A percentile compares a stretch with the other conserved stretches of the same genome.
These are phyloP conservation scores for Mortierella sp. DNA, from an alignment of 371 early-diverging fungal genomes.

Conservation along the genomic window DNA sequence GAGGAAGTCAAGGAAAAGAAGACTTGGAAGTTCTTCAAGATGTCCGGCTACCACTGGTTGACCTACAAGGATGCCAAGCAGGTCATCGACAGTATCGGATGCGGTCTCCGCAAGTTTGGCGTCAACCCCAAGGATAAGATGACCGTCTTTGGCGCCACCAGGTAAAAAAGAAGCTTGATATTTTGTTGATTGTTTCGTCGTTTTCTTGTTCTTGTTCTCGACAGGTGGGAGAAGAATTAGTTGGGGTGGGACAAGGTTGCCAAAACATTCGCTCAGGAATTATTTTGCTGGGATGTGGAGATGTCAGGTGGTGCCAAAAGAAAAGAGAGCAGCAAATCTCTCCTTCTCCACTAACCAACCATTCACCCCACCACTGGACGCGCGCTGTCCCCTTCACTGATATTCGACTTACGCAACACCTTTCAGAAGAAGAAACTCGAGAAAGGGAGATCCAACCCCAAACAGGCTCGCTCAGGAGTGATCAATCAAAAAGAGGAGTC, in stretches of 20 bases:
- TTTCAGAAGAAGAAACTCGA: background rate
- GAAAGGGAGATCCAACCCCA: background rate
- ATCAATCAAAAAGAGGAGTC: background rate
- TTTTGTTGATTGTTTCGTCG: background rate
- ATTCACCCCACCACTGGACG: background rate
- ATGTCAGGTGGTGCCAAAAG: slow-evolving; percentile 2
- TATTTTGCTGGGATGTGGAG: background rate
- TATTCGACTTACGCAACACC: background rate
- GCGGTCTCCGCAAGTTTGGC: slow-evolving; percentile 80
- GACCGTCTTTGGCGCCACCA: slow-evolving; percentile 84
- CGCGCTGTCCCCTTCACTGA: background rate
- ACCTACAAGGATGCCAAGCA: slow-evolving; percentile 74
- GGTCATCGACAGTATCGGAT: slow-evolving; percentile 65
- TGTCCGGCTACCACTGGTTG: slow-evolving; percentile 76
- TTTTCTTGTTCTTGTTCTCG: background rate
- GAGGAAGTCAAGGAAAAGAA: slow-evolving; percentile 78
- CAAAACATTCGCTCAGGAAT: background rate
- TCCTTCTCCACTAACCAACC: background rate
- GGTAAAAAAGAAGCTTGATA: slow-evolving; percentile 59
- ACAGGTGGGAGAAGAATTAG: background rate
- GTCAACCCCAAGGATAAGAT: slow-evolving; percentile 72
- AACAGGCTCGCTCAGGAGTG: background rate
- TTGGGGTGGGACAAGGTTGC: background rate
- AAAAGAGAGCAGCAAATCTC: background rate
- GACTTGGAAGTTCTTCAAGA: slow-evolving; percentile 86